Evolutionary conservation across 2,329 filamentous ascomycete species (phyloP).

Genomic region (Aspergillus quadrilineatus): DNA sequence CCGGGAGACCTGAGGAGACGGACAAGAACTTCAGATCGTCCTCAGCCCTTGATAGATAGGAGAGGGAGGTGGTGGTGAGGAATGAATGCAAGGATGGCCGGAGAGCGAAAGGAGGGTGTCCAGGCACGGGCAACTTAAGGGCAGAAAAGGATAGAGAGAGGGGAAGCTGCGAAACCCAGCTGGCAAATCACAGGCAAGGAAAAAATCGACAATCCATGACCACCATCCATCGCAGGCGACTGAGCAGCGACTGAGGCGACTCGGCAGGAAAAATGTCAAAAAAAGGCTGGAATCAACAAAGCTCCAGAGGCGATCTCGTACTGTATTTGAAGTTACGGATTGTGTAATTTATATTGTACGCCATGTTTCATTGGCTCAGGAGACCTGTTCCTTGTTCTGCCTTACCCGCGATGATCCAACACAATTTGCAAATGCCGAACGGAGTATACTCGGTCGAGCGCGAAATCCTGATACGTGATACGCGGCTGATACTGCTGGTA

Average conservation of each 20-base stretch:
- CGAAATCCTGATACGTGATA: too few relatives aligned
- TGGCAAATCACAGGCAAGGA: slow-evolving; percentile 11
- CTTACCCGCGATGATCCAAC: not conserved
- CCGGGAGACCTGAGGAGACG: slow-evolving; percentile 9
- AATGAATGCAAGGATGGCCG: slow-evolving; percentile 9
- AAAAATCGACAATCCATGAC: slow-evolving; percentile 11
- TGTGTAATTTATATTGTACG: not conserved
- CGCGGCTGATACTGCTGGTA: too few relatives aligned
- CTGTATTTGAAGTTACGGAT: not conserved
- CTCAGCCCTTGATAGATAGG: slow-evolving; percentile 9
- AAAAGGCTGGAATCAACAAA: slow-evolving; percentile 8
- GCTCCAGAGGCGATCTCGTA: slow-evolving; percentile 11
- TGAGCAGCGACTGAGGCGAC: not conserved
- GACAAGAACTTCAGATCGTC: slow-evolving; percentile 16
- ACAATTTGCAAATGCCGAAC: not conserved
- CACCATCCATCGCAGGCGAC: slow-evolving; percentile 7
- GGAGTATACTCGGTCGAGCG: not conserved
- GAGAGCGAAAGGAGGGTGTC: slow-evolving; percentile 7
- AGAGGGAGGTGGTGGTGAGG: slow-evolving; percentile 9
- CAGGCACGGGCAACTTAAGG: slow-evolving; percentile 7
- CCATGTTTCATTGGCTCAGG: not conserved
- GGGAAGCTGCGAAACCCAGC: slow-evolving; percentile 14
- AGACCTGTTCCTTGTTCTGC: slow-evolving; percentile 11
- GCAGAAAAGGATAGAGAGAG: slow-evolving; percentile 11
- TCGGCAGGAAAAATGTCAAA: slow-evolving; percentile 7